phyloP scores from a whole-genome alignment of 345 rosid species.

The Camelina hispida region DNA sequence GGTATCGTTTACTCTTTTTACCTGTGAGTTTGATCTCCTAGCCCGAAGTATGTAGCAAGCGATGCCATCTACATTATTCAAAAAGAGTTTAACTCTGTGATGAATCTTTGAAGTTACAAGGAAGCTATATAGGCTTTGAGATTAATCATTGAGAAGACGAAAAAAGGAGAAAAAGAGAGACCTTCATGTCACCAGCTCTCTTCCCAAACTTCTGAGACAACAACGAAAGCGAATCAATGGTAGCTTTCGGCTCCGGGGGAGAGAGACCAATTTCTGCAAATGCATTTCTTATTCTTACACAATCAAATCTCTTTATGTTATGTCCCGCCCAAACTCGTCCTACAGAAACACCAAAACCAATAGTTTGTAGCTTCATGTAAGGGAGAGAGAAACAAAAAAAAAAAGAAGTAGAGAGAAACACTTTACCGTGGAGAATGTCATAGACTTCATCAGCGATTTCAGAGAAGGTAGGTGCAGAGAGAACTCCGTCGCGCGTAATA shows the following conservation, averaged over 20 bases:
- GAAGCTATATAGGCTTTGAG: background rate
- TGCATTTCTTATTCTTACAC: constrained; percentile 75
- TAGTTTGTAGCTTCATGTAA: background rate
- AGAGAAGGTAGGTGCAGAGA: constrained; percentile 61
- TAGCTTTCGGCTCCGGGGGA: constrained; percentile 78
- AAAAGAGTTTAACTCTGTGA: background rate
- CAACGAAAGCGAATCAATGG: constrained; percentile 72
- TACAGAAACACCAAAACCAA: constrained; percentile 38
- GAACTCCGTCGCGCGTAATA: constrained; percentile 62
- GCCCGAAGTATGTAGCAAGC: constrained; percentile 78
- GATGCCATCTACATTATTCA: constrained; percentile 70
- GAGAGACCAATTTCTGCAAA: constrained; percentile 60
- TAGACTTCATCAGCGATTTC: constrained; percentile 71
- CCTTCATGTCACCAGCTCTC: constrained; percentile 97
- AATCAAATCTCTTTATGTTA: constrained; percentile 81
- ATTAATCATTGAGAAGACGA: background rate
- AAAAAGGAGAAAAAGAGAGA: constrained; percentile 5
- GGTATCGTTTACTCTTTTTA: constrained; percentile 20
- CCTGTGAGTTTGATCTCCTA: constrained; percentile 87
- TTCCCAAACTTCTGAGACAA: constrained; percentile 83
- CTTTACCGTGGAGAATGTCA: constrained; percentile 74
- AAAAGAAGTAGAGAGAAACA: background rate
- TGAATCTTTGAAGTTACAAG: constrained; percentile 4
- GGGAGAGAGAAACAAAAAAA: background rate
- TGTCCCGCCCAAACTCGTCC: constrained; percentile 98